Conservation (phyloP, 2,329 filamentous ascomycete species). For the Botryotinia globosa region DNA sequence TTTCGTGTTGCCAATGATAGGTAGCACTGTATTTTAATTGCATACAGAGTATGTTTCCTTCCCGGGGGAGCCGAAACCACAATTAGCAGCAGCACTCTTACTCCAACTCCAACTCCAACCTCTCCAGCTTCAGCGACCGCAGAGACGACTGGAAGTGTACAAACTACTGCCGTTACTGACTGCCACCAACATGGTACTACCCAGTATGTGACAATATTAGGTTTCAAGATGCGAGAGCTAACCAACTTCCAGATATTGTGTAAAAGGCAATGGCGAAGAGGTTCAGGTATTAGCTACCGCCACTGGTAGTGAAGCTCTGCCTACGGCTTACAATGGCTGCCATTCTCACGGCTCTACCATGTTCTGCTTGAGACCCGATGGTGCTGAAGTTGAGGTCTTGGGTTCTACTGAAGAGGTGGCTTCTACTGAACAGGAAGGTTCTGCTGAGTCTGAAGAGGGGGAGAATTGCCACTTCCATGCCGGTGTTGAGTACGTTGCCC, state of each 20-base stretch:
- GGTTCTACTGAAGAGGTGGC: too few species aligned
- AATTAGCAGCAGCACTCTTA: neutral
- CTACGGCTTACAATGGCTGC: neutral
- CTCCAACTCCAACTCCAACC: neutral
- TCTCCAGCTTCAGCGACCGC: neutral
- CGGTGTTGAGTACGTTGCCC: neutral
- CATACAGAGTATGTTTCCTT: neutral
- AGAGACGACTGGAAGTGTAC: neutral
- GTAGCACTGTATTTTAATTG: neutral
- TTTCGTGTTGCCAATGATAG: neutral
- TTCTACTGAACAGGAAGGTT: neutral
- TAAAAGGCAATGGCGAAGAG: conserved; percentile 3
- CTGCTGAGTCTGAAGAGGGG: neutral
- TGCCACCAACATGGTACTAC: conserved; percentile 5
- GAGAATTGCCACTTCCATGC: conserved; percentile 2
- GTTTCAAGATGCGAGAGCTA: neutral
- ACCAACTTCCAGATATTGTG: neutral
- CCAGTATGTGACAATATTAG: neutral
- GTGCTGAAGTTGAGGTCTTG: neutral
- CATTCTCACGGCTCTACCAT: conserved; percentile 1
- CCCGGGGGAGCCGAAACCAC: neutral
- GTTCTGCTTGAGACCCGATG: neutral
- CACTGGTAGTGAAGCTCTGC: neutral
- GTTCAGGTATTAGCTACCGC: neutral
- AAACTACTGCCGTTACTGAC: neutral